Conservation (phyloP, 2,329 filamentous ascomycete genomes). For the Pseudogymnoascus sp. region DNA sequence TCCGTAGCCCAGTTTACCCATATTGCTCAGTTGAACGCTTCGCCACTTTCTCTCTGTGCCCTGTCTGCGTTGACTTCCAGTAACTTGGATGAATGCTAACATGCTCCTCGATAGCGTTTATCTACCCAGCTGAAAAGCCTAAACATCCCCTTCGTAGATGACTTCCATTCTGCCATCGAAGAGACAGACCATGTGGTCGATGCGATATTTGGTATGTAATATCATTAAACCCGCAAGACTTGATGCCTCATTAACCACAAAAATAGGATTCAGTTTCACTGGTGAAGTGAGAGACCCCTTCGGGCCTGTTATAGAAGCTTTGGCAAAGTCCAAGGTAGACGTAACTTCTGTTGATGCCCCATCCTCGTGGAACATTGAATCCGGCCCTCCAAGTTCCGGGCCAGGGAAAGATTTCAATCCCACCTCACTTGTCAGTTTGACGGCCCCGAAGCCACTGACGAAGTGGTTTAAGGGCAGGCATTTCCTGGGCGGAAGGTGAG, state of each 20-base stretch:
- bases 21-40: constrained; percentile 10
- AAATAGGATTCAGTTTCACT: constrained; percentile 76
- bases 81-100: constrained; percentile 11
- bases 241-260: neutral
- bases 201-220: constrained; percentile 70
- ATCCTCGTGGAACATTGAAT: constrained; percentile 88
- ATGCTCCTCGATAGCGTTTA: constrained; percentile 52
- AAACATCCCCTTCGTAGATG: constrained; percentile 71
- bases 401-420: constrained; percentile 77
- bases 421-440: constrained; percentile 72
- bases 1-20: neutral
- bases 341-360: constrained; percentile 89
- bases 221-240: constrained; percentile 13
- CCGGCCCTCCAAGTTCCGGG: constrained; percentile 69
- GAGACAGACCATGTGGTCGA: constrained; percentile 77
- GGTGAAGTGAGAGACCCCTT: constrained; percentile 93
- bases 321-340: constrained; percentile 65
- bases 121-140: constrained; percentile 78
- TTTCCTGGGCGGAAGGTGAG: constrained; percentile 76
- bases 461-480: constrained; percentile 79
- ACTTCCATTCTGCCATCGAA: constrained; percentile 61
- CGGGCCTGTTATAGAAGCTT: constrained; percentile 65
- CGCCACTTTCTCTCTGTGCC: neutral
- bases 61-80: neutral
- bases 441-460: constrained; percentile 85